Base-by-base conservation (phyloP, 2,329 filamentous ascomycete species). In the Colletotrichum sp. region DNA sequence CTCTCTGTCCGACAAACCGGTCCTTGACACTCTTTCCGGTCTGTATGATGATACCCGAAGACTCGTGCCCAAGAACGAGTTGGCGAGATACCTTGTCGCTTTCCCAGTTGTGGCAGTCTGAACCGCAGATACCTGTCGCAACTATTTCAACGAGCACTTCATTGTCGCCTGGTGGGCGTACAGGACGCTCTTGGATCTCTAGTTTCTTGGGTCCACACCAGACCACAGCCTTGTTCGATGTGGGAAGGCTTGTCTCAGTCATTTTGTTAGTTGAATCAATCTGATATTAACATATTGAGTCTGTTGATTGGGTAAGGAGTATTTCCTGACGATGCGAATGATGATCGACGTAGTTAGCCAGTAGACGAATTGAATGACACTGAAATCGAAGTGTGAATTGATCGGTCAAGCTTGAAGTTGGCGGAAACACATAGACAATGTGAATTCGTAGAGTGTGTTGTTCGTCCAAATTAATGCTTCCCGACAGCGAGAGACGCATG, bases 1-100 rank as follows among this genome's bases (percentile, higher is more conserved):
- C 55, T 59, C 55, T 59, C 26, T 59, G 55, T 12, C 55, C 55
- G 15, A 59, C 24, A 4, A 59, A 59, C 7, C 55, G 55, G 9
- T 28, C 16, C 13, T 24, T 28, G 15, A 59, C 55, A 28, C 24
- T 6, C 16, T 18, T 28, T 24, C 55, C 55, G 24, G 1, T 4
- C 1, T 59, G 13, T 0, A 59, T 28, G 26, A 59, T 59, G 55
- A 59, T 2, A 59, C 92, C 92, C 4, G 91, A 87, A 59, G 92
- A 93, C 82, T 94, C 93, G 82, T 95, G 93, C 78, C 92, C 92
- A 7, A 80, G 75, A 7, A 80, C 76, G 2, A 80, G 69, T 57
- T 78, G 77, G 7, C 71, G 69, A 9, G 79, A 80, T 8, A 79
- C 70, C 26, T 60, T 76, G 55, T 76, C 75, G 39, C 78, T 80